Evolutionary conservation across 1,139 yeast genomes (phyloP).

Genomic region (Arxiozyma slooffiae): DNA sequence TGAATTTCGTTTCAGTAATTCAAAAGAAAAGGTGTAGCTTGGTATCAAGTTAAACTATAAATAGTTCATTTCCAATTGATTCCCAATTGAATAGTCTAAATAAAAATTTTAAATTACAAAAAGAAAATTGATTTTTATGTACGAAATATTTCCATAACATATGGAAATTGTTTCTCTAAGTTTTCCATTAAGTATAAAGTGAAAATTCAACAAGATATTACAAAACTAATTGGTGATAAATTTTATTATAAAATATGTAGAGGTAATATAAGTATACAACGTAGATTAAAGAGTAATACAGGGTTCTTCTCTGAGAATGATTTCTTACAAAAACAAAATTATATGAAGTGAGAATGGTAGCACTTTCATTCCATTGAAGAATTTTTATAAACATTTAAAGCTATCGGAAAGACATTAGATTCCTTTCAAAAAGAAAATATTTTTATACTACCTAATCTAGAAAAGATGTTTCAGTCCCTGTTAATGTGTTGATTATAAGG

Average conservation of each 20-base stretch:
- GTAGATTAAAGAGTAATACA: slow-evolving; percentile 35
- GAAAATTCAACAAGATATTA: slow-evolving; percentile 43
- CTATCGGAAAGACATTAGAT: slow-evolving; percentile 3
- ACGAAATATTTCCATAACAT: slow-evolving; percentile 42
- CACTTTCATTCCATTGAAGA: slow-evolving; percentile 36
- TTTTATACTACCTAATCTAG: slow-evolving; percentile 37
- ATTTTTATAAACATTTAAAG: slow-evolving; percentile 35
- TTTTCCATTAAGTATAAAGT: slow-evolving; percentile 37
- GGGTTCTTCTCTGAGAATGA: slow-evolving; percentile 36
- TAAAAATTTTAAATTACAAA: neutral
- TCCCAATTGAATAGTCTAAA: neutral
- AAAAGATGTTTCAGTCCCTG: slow-evolving; percentile 31
- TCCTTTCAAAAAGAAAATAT: slow-evolving; percentile 27
- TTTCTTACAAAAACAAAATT: slow-evolving; percentile 37
- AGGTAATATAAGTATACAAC: slow-evolving; percentile 30
- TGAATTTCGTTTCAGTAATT: slow-evolving; percentile 17
- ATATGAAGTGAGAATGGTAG: slow-evolving; percentile 44
- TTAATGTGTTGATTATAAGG: slow-evolving; percentile 30
- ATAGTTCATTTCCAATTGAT: slow-evolving; percentile 2
- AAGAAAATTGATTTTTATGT: slow-evolving; percentile 39
- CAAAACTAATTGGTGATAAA: slow-evolving; percentile 33
- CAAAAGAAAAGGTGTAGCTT: slow-evolving; percentile 18
- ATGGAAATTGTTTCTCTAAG: slow-evolving; percentile 33
- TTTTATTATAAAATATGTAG: slow-evolving; percentile 33
- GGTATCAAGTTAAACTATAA: neutral